Evolutionary conservation across 2,329 filamentous ascomycete genomes (phyloP).

Genomic region (Claviceps sp.): DNA sequence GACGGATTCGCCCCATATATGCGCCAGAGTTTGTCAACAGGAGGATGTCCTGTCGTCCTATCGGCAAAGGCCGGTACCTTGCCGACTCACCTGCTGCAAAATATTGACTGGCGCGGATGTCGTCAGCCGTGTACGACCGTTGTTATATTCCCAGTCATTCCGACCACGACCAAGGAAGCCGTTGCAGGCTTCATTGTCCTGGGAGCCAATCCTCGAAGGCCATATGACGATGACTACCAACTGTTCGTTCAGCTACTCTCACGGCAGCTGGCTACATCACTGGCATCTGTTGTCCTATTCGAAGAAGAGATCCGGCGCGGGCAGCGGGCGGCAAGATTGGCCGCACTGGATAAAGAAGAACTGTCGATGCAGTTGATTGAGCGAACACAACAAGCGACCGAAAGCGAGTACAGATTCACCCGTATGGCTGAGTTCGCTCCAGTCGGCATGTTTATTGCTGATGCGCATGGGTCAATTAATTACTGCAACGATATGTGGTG

Average conservation of each 20-base stretch:
- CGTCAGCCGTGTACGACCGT: conserved; percentile 56
- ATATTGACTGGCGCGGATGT: conserved; percentile 57
- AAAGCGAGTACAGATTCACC: conserved; percentile 66
- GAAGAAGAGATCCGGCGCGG: conserved; percentile 71
- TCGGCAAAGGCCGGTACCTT: conserved; percentile 54
- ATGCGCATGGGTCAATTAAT: conserved; percentile 54
- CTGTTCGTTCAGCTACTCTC: conserved; percentile 64
- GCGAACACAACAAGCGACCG: conserved; percentile 45
- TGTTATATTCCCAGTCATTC: conserved; percentile 67
- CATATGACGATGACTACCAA: conserved; percentile 69
- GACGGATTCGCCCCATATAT: conserved; percentile 68
- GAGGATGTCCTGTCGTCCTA: conserved; percentile 52
- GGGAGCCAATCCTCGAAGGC: conserved; percentile 64
- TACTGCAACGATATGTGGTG: conserved; percentile 75
- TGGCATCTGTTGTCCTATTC: conserved; percentile 70
- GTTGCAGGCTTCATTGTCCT: conserved; percentile 68
- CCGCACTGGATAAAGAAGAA: conserved; percentile 63
- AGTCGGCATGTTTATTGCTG: conserved; percentile 76
- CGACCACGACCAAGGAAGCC: conserved; percentile 55
- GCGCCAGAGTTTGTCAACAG: conserved; percentile 56
- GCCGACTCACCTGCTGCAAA: conserved; percentile 49
- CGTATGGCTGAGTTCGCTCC: conserved; percentile 76
- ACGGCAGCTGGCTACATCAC: conserved; percentile 63
- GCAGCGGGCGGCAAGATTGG: conserved; percentile 58
- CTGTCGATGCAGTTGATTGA: conserved; percentile 62